A percentile compares a stretch with the other conserved stretches of the same genome.
Evolutionary conservation across 2,329 filamentous ascomycete genomes (phyloP).

Genomic region (Shiraia sp.): DNA sequence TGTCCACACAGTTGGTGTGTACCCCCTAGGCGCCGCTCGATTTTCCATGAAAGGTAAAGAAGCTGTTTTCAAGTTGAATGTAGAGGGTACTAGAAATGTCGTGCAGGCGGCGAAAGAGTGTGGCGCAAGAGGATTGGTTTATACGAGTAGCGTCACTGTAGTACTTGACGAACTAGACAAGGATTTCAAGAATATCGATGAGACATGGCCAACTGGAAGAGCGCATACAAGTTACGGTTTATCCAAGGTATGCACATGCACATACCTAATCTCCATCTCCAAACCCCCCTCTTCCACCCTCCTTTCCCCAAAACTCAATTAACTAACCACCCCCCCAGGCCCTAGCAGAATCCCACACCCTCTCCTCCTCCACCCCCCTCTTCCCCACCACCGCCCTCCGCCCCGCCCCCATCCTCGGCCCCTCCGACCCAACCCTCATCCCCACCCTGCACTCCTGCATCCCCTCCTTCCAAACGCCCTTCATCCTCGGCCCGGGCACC

Average conservation of each 20-base stretch:
- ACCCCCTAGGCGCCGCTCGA: constrained; percentile 43
- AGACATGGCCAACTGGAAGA: constrained; percentile 76
- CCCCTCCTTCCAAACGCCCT: constrained; percentile 67
- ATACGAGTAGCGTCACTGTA: constrained; percentile 87
- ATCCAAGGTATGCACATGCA: constrained; percentile 73
- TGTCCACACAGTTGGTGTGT: constrained; percentile 77
- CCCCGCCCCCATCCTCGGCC: constrained; percentile 87
- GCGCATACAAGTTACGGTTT: constrained; percentile 81
- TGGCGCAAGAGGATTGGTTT: constrained; percentile 81
- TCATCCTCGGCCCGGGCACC: constrained; percentile 77
- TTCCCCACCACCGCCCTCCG: constrained; percentile 82
- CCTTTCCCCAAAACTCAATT: no score
- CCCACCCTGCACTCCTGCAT: constrained; percentile 75
- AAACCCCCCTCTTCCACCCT: not conserved
- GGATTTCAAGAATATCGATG: constrained; percentile 83
- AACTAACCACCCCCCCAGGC: constrained; percentile 63
- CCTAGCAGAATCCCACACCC: constrained; percentile 78
- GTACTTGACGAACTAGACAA: constrained; percentile 74
- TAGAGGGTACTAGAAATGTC: constrained; percentile 80
- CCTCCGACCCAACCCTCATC: constrained; percentile 79
- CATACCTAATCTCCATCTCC: no score
- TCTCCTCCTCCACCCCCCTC: constrained; percentile 69
- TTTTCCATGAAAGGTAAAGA: constrained; percentile 46
- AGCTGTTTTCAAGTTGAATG: constrained; percentile 80
- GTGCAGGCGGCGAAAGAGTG: constrained; percentile 71